Evolutionary conservation across 2,329 filamentous ascomycete species (phyloP), one percentile per base, ranked within the genome.

Genomic region (Colletotrichum tabaci): DNA sequence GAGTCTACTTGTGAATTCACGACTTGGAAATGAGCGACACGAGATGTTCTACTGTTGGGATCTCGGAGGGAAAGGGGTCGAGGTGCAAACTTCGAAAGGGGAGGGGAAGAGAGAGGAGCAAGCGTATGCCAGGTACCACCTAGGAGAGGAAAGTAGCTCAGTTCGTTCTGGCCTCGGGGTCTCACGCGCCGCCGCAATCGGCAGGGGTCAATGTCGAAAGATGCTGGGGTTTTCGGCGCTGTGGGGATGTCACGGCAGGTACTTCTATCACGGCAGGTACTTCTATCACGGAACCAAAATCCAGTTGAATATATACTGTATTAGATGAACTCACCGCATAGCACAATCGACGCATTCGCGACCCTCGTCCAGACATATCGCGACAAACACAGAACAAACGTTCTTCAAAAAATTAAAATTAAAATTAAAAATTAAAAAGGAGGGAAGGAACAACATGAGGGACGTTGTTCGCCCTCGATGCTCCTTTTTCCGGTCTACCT

Each of bases 21-120:
- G 26, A 38, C 52, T 49, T 64, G 21, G 26, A 68, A 68, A 63
- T 68, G 65, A 71, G 68, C 53, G 65, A 63, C 65, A 71, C n/a
- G 57, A 71, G 38, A 63, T n/a, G 68, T 67, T 68, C 68, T 52
- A 46, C 58, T 16, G 40, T 23, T 50, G 68, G 57, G 63, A 68
- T 47, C 56, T 58, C 53, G 64, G 44, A 26, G 58, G 21, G 38
- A 57, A 47, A 44, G 52, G 52, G 52, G 35, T 57, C 44, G 49
- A 53, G 12, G 44, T 67, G 57, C 35, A 60, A 53, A 35, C 40
- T 21, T 52, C 66, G 44, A 65, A 57, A 55, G 46, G 38, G 30
- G 53, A 42, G 49, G 21, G 44, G 30, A 47, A 42, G 38, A 35
- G 66, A 50, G 53, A 68, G 46, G 21, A 49, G 53, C 68, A 68